Conservation (phyloP, 495 filamentous ascomycete genomes). For the Sphaerosporella brunnea region DNA sequence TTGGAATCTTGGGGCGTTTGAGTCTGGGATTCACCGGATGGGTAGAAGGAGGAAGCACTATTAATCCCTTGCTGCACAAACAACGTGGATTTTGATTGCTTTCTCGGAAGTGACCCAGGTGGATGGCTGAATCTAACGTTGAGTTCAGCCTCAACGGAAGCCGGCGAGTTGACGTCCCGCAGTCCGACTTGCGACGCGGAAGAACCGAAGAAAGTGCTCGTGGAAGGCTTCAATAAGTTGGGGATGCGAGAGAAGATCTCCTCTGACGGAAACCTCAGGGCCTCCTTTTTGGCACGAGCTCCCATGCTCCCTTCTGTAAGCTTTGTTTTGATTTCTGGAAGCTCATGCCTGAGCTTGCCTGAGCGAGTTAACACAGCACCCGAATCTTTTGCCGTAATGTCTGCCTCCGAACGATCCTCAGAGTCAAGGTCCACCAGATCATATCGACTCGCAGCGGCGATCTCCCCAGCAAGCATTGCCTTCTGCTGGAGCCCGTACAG, state of each 20-base stretch:
- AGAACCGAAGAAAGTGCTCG: conserved; percentile 7
- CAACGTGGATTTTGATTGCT: not conserved
- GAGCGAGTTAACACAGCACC: not conserved
- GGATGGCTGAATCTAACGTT: not conserved
- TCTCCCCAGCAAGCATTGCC: no score
- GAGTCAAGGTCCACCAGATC: no score
- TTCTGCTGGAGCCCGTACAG: no score
- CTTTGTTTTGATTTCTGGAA: not conserved
- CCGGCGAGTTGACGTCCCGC: not conserved
- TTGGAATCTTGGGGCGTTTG: conserved; percentile 11
- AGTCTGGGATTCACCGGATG: conserved; percentile 15
- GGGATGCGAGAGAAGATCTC: conserved; percentile 5
- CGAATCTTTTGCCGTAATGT: no score
- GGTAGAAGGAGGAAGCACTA: conserved; percentile 19
- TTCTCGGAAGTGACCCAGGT: not conserved
- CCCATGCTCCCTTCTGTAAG: not conserved
- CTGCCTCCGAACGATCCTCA: no score
- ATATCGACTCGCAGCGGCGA: no score
- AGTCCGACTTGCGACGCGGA: not conserved
- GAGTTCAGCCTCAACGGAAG: not conserved
- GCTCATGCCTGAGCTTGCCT: not conserved
- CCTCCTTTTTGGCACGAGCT: no score
- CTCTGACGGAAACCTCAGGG: conserved; percentile 1
- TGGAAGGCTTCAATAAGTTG: conserved; percentile 2
- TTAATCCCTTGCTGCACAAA: conserved; percentile 8